Base-by-base conservation (phyloP, 164 flowering plant species). In the Dillenia turbinata region DNA sequence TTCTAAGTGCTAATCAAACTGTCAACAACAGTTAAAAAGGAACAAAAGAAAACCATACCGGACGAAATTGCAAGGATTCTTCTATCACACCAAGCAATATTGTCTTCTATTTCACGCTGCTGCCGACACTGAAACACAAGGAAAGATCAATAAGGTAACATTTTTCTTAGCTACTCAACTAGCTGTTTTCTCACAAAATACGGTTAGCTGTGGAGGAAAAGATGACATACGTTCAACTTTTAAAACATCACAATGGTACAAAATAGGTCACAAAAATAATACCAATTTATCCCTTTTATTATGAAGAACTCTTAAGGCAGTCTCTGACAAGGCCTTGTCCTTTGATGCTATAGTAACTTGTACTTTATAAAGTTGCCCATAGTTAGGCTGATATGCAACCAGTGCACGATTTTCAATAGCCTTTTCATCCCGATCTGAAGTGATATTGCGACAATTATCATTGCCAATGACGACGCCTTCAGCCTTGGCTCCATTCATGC, bases 21-120 rank as follows among this genome's bases (percentile, higher is more conserved):
- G 40, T 33, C 40, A 33, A 5, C 6, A 47, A 24, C 6, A 3
- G 14, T n/a, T 3, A 49, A 40, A 48, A 47, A 9, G 5, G 11
- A 12, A 6, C 51, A 49, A 17, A 56, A 54, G n/a, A 8, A 52
- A 57, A 57, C 1, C 54, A 49, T 78, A 83, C 89, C 86, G 47
- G 54, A 62, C 49, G 66, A 48, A 24, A 81, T 79, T 26, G 61
- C 72, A 49, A 72, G 81, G 40, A 87, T 78, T 24, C 66, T 70
- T 63, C 65, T 77, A 54, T 85, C 81, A 72, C 85, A 83, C 44
- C 26, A 54, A 52, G 88, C 93, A 73, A 85, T 78, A 70, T 83
- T 81, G 69, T 85, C 87, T 54, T 78, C 83, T 15, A 85, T 68
- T n/a, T 48, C 47, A 11, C 87, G 84, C 44, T 62, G 82, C 74